A percentile compares a stretch with the other conserved stretches of the same genome.
Conservation (phyloP, 805 yeast genomes). For the Jamesozyma jinghongensis region DNA sequence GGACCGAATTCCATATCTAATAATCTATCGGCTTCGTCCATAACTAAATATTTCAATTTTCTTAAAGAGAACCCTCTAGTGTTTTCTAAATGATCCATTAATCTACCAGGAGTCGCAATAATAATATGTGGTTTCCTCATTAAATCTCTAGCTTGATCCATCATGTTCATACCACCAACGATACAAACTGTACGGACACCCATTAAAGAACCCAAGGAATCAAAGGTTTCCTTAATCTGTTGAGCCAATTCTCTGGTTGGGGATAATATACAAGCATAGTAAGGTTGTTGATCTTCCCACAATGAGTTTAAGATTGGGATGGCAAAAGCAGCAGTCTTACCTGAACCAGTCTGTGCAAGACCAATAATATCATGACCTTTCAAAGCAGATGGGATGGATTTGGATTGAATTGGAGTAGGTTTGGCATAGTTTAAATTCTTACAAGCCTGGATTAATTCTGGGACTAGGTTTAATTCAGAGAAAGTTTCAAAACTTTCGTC, state of each 20-base stretch:
- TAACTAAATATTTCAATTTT: conserved; percentile 70
- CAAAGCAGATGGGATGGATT: conserved; percentile 83
- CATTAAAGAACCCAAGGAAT: conserved; percentile 85
- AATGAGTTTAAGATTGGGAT: conserved; percentile 85
- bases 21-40: conserved; percentile 96
- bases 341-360: conserved; percentile 95
- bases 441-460: conserved; percentile 74
- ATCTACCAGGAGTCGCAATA: conserved; percentile 92
- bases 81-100: conserved; percentile 87
- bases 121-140: conserved; percentile 90
- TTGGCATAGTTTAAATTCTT: conserved; percentile 60
- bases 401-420: conserved; percentile 92
- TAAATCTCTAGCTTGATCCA: conserved; percentile 92
- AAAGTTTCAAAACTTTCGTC: conserved; percentile 35
- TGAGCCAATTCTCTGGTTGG: conserved; percentile 82
- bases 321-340: conserved; percentile 98
- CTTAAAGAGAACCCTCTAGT: conserved; percentile 83
- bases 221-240: conserved; percentile 89
- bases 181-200: conserved; percentile 84
- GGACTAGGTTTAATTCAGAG: conserved; percentile 53
- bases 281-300: conserved; percentile 83
- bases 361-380: conserved; percentile 92
- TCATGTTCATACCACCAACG: conserved; percentile 97
- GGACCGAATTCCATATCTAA: conserved; percentile 96
- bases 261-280: conserved; percentile 79